Evolutionary conservation across 257 asterid genomes (phyloP), one percentile per base, ranked within the genome.

Genomic region (Dorcoceras hygrometricum): DNA sequence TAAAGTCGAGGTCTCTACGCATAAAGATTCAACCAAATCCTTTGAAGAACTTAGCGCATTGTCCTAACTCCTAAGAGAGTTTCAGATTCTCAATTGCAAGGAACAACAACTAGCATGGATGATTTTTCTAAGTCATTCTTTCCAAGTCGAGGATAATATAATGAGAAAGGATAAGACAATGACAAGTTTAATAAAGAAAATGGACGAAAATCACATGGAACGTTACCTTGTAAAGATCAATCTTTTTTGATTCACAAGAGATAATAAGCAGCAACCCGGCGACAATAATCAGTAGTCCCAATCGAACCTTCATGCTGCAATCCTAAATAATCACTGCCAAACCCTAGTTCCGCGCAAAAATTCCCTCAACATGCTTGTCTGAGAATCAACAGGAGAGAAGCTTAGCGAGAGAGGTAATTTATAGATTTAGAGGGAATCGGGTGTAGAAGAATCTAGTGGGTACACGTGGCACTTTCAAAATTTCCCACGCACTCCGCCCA

Each of bases 191-290:
- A 4, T 50, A 25, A 46, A 23, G 62, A 6, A 53, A 4, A 0
- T 1, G 5, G 4, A 12, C 23, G 8, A 6, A 27, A n/a, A 29
- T 7, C 31, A 23, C 1, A 0, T 27, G 65, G 7, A 28, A 14
- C 51, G 18, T 34, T 79, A 85, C 98, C 94, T 87, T 89, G 74
- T 91, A 89, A 11, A 83, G 96, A 73, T 89, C 96, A 71, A 62
- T 31, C 24, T 78, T 76, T 71, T 85, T 89, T 34, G 90, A 87
- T 72, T 87, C 86, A 4, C 66, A 82, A 23, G 64, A 26, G 32
- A 75, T 55, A 2, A 85, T 12, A 53, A 80, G 66, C 62, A 76
- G 16, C 18, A 79, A 68, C 54, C 84, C 79, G 8, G 65, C 72
- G n/a, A 76, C 56, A 66, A 79, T 31, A 23, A 79, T 31, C 60